Evolutionary conservation across 805 yeast species (phyloP).

Genomic region (Huiozyma naganishii): DNA sequence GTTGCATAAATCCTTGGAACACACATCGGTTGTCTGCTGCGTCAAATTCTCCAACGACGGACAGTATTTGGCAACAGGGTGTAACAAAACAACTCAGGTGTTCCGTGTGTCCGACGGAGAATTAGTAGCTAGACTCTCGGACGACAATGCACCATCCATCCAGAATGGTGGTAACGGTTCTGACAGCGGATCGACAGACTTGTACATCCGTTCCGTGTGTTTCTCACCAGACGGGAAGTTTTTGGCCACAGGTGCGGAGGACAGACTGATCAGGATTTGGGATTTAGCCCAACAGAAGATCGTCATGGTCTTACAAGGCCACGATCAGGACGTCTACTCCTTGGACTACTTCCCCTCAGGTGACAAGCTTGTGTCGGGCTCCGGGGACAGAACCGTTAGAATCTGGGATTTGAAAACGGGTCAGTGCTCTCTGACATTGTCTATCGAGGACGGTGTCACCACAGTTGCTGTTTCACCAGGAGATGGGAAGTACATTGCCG

Average conservation of each 20-base stretch:
- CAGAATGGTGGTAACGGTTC: slow-evolving; percentile 1
- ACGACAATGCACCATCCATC: slow-evolving; percentile 37
- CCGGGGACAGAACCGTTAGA: slow-evolving; percentile 93
- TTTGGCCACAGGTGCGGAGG: slow-evolving; percentile 91
- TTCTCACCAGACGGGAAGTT: slow-evolving; percentile 92
- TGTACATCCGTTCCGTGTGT: slow-evolving; percentile 90
- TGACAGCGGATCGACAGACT: slow-evolving; percentile 38
- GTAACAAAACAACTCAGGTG: slow-evolving; percentile 91
- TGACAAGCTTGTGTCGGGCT: slow-evolving; percentile 82
- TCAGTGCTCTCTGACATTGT: slow-evolving; percentile 76
- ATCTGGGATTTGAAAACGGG: slow-evolving; percentile 90
- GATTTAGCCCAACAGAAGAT: slow-evolving; percentile 78
- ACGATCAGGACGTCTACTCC: slow-evolving; percentile 95
- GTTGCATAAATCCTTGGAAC: slow-evolving; percentile 80
- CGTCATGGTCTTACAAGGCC: slow-evolving; percentile 81
- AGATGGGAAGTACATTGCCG: slow-evolving; percentile 88
- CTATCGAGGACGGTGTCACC: slow-evolving; percentile 97
- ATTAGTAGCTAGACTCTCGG: slow-evolving; percentile 73
- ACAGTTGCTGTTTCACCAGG: slow-evolving; percentile 96
- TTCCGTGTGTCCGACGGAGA: slow-evolving; percentile 89
- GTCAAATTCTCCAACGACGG: slow-evolving; percentile 90
- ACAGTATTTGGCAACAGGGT: slow-evolving; percentile 92
- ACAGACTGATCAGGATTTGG: slow-evolving; percentile 89
- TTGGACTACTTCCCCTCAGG: slow-evolving; percentile 94
- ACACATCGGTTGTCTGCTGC: slow-evolving; percentile 92